Evolutionary conservation across 768 basidiomycete genomes (phyloP).

Genomic region (Mycena vitilis): DNA sequence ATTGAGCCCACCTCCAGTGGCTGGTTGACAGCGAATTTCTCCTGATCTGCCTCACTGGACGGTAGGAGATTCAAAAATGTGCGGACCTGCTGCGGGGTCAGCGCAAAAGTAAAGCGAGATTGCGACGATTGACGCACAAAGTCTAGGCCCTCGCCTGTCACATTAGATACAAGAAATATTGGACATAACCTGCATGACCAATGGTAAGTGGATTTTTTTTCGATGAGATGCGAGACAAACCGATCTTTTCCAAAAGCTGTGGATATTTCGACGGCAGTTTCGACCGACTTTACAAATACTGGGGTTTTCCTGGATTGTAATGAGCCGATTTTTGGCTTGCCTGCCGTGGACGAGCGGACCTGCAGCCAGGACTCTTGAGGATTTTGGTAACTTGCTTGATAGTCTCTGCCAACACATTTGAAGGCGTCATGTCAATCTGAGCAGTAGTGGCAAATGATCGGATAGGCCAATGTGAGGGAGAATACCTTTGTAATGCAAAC

Average conservation of each 20-base stretch:
- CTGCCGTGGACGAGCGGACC: slow-evolving; percentile 56
- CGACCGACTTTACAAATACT: slow-evolving; percentile 85
- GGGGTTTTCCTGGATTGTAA: slow-evolving; percentile 71
- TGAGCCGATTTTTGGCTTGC: not conserved
- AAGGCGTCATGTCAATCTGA: slow-evolving; percentile 97
- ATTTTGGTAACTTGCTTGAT: slow-evolving; percentile 94
- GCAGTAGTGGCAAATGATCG: not conserved
- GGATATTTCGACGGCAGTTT: slow-evolving; percentile 84
- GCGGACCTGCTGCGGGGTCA: slow-evolving; percentile 64
- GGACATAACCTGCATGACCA: slow-evolving; percentile 76
- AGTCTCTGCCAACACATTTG: slow-evolving; percentile 91
- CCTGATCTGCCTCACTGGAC: slow-evolving; percentile 85
- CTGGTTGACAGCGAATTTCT: slow-evolving; percentile 83
- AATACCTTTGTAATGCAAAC: slow-evolving; percentile 93
- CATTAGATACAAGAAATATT: slow-evolving; percentile 93
- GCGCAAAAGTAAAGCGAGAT: not conserved
- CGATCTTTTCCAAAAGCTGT: slow-evolving; percentile 78
- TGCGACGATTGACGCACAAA: slow-evolving; percentile 56
- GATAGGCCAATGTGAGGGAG: too few species aligned
- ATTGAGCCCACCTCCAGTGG: slow-evolving; percentile 73
- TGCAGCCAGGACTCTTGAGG: slow-evolving; percentile 91
- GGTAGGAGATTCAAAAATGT: slow-evolving; percentile 93
- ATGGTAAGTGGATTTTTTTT: too few species aligned
- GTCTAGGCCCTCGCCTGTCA: slow-evolving; percentile 92
- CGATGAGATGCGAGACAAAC: slow-evolving; percentile 50